phyloP scores from a whole-genome alignment of 345 rosid genomes.

The Microcos paniculata region DNA sequence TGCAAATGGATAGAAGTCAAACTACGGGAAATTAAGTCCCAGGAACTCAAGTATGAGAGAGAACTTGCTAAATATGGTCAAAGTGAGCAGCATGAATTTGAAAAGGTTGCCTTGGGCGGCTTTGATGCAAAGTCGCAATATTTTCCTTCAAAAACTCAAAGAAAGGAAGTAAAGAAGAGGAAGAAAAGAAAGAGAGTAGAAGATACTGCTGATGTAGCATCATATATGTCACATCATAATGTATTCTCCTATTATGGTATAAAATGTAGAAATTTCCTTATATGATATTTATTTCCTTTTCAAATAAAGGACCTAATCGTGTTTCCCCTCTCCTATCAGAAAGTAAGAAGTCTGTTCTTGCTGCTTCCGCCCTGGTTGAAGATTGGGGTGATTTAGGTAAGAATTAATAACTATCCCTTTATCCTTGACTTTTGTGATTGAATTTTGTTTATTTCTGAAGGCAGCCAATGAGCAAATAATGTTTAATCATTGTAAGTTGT shows the following conservation, averaged over 20 bases:
- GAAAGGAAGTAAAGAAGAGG: constrained; percentile 51
- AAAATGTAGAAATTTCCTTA: constrained; percentile 16
- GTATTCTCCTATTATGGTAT: constrained; percentile 72
- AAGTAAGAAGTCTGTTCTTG: constrained; percentile 42
- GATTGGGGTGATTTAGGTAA: constrained; percentile 48
- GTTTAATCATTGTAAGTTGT: background rate
- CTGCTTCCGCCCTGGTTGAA: constrained; percentile 38
- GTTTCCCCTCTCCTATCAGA: constrained; percentile 36
- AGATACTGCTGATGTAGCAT: constrained; percentile 51
- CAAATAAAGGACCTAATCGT: background rate
- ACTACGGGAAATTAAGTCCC: constrained; percentile 50
- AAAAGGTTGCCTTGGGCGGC: constrained; percentile 36
- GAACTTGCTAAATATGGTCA: constrained; percentile 46
- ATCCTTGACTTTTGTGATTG: background rate
- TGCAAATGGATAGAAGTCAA: constrained; percentile 82
- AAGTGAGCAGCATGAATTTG: constrained; percentile 37
- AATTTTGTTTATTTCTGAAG: background rate
- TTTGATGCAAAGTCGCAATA: constrained; percentile 42
- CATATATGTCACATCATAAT: constrained; percentile 49
- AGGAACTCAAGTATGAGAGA: constrained; percentile 52
- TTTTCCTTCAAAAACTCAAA: constrained; percentile 40
- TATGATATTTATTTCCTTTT: background rate
- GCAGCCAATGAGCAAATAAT: background rate
- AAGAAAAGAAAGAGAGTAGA: constrained; percentile 60
- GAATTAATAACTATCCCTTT: background rate